Base-by-base conservation (phyloP, 1,284 basidiomycete genomes). In the Peniophora sp. region DNA sequence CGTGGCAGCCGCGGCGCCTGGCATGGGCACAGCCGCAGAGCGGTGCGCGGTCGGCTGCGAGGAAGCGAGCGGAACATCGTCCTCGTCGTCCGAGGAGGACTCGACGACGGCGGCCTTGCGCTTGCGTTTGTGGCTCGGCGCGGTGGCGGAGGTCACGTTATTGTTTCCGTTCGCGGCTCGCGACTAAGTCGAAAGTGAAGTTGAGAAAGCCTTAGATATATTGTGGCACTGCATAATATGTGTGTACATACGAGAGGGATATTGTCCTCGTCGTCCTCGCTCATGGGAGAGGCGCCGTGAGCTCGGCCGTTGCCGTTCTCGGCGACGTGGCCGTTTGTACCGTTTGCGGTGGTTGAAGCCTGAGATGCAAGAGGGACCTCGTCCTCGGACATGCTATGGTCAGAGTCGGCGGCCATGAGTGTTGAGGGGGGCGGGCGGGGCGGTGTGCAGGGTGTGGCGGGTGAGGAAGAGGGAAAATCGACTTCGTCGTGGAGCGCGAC, bases 21-120 rank as follows among this genome's bases (percentile, higher is more conserved):
- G 71, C 67, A 71, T 73, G 27, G 68, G 62, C 17, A 70, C 64
- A 10, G 71, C 66, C 48, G 69, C 65, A 25, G 74, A 67, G 54
- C 66, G 67, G 35, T 63, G 54, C 51, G 68, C 69, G 66, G 85
- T 87, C 10, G 68, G 71, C 19, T 83, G 83, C 24, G 85, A 85
- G 38, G 83, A 84, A 47, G 84, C 84, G 45, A 89, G 75, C 43
- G 85, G 85, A 23, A 69, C 70, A 55, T 88, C 84, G 56, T 86
- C 83, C n/a, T 84, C 84, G 5, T 20, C 19, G 19, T n/a, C 16
- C 8, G 38, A 17, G 58, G 81, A 85, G 39, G 78, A 80, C 34
- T 78, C 72, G 14, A 76, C 74, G 51, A 73, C 71, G 14, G 66
- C 60, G 16, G 69, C 63, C 58, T 76, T 78, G 24, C 47, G 45